Percentiles rank a stretch among this genome's conserved stretches.
phyloP scores from a whole-genome alignment of 163 green algal species.

The Smithsoniella earleae region DNA sequence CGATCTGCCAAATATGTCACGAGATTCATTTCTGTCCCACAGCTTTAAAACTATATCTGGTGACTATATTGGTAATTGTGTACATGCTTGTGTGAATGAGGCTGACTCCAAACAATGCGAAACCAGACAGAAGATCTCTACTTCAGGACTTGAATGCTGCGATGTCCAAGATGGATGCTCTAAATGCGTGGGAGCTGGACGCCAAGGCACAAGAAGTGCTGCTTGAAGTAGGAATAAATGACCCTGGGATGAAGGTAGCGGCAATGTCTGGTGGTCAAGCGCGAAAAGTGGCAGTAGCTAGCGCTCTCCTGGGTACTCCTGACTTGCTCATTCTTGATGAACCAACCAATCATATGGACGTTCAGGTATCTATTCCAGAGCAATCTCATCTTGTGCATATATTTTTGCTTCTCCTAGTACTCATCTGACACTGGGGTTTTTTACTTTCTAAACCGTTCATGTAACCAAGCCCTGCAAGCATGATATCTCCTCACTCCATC shows the following conservation, averaged over 20 bases:
- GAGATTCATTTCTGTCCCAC: no score
- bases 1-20: no score
- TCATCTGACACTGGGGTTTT: not conserved
- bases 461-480: no score
- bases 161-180: conserved; percentile 53
- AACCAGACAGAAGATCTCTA: no score
- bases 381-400: no score
- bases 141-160: conserved; percentile 45
- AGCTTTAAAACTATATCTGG: no score
- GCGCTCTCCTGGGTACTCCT: conserved; percentile 57
- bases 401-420: not conserved
- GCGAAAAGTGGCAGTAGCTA: conserved; percentile 54
- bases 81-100: no score
- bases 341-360: conserved; percentile 68
- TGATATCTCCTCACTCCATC: not conserved
- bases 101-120: no score
- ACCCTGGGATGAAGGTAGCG: conserved; percentile 31
- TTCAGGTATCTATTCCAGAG: conserved; percentile 31
- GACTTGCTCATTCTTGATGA: conserved; percentile 58
- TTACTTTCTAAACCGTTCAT: no score
- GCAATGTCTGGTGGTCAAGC: conserved; percentile 27
- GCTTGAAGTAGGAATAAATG: conserved; percentile 44
- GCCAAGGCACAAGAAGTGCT: conserved; percentile 43
- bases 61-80: no score
- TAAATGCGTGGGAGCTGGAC: conserved; percentile 48